Evolutionary conservation across 768 basidiomycete genomes (phyloP).

Genomic region (Mycena chlorophos): DNA sequence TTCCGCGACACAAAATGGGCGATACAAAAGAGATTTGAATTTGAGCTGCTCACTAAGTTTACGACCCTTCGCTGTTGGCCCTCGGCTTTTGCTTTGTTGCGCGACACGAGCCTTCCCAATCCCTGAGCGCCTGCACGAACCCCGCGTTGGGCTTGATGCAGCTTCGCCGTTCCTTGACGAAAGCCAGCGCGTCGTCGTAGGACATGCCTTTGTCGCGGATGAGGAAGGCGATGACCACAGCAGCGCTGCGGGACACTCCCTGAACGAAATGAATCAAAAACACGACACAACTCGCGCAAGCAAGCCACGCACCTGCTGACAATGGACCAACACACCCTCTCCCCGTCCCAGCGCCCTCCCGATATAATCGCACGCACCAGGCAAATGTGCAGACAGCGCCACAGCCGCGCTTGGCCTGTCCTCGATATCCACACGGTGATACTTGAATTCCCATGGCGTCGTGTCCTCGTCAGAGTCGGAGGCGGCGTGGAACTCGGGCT

Average conservation of each 20-base stretch:
- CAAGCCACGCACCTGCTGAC: slow-evolving; percentile 65
- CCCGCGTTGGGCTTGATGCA: slow-evolving; percentile 77
- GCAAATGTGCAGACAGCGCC: slow-evolving; percentile 65
- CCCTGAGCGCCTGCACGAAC: slow-evolving; percentile 60
- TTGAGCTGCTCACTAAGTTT: too few species aligned
- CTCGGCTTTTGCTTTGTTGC: too few species aligned
- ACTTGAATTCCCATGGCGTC: slow-evolving; percentile 36
- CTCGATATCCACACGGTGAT: slow-evolving; percentile 42
- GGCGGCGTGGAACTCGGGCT: slow-evolving; percentile 40
- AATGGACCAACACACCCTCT: slow-evolving; percentile 71
- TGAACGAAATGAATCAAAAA: slow-evolving; percentile 28
- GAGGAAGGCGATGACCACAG: slow-evolving; percentile 78
- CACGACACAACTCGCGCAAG: slow-evolving; percentile 5
- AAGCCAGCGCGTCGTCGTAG: slow-evolving; percentile 60
- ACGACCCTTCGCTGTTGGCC: too few species aligned
- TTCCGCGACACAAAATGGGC: too few species aligned
- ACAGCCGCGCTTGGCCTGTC: slow-evolving; percentile 28
- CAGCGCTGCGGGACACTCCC: slow-evolving; percentile 75
- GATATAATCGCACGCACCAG: slow-evolving; percentile 64
- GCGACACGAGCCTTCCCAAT: too few species aligned
- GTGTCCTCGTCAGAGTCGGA: slow-evolving; percentile 61
- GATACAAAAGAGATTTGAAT: too few species aligned
- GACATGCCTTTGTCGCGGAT: slow-evolving; percentile 71
- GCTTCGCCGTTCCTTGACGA: slow-evolving; percentile 61
- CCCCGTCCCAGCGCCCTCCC: slow-evolving; percentile 55